Evolutionary conservation across 768 basidiomycete species (phyloP).

Genomic region (Suillus hirtellus): DNA sequence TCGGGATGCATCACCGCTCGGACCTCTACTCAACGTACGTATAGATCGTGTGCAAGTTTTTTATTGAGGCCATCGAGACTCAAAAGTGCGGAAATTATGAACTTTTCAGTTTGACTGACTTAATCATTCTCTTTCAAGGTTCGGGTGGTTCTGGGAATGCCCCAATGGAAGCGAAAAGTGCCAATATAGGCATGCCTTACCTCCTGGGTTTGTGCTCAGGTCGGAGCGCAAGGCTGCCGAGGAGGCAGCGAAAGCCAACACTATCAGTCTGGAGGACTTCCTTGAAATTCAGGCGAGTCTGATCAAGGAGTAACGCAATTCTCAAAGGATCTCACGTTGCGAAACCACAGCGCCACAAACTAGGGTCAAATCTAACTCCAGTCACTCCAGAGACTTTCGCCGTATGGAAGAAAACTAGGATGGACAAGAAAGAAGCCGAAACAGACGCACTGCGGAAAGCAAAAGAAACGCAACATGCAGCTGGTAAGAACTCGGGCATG

Average conservation of each 20-base stretch:
- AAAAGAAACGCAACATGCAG: slow-evolving; percentile 77
- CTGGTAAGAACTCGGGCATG: slow-evolving; percentile 93
- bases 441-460: slow-evolving; percentile 76
- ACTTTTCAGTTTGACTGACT: slow-evolving; percentile 5
- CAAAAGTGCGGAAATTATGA: slow-evolving; percentile 57
- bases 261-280: slow-evolving; percentile 95
- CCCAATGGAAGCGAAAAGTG: slow-evolving; percentile 80
- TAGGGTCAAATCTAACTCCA: slow-evolving; percentile 86
- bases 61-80: slow-evolving; percentile 93
- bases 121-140: slow-evolving; percentile 38
- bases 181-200: slow-evolving; percentile 93
- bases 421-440: slow-evolving; percentile 95
- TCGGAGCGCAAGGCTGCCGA: slow-evolving; percentile 91
- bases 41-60: slow-evolving; percentile 97
- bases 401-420: slow-evolving; percentile 90
- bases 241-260: slow-evolving; percentile 85
- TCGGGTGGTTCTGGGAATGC: slow-evolving; percentile 97
- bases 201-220: slow-evolving; percentile 94
- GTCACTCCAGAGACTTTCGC: slow-evolving; percentile 92
- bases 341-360: slow-evolving; percentile 79
- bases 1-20: slow-evolving; percentile 20
- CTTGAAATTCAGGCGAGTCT: slow-evolving; percentile 87
- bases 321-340: slow-evolving; percentile 9
- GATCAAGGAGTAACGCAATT: background rate
- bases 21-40: slow-evolving; percentile 7